Conservation (phyloP, 2,329 filamentous ascomycete species). For the Fusarium agapanthi region DNA sequence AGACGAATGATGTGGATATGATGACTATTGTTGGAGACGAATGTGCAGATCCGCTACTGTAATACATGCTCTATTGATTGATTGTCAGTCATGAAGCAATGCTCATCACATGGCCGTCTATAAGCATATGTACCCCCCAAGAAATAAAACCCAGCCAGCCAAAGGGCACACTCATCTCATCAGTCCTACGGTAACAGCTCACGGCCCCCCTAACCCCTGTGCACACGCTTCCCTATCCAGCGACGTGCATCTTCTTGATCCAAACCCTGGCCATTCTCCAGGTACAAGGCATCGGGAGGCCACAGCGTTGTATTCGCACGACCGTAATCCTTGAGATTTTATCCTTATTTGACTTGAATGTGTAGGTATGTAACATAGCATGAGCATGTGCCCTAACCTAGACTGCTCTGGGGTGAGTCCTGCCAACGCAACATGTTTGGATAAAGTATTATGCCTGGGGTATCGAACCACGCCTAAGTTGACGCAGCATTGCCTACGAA, state of each 20-base stretch:
- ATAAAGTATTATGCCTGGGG: conserved; percentile 8
- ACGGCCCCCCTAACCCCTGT: conserved; percentile 33
- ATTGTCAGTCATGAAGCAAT: background rate
- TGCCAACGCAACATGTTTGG: background rate
- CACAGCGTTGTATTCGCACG: conserved; percentile 19
- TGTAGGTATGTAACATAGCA: background rate
- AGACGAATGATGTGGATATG: background rate
- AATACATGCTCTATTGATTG: background rate
- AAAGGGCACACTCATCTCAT: conserved; percentile 15
- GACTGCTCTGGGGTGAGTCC: conserved; percentile 4
- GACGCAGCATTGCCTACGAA: background rate
- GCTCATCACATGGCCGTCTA: conserved; percentile 6
- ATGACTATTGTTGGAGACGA: background rate
- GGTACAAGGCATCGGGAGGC: conserved; percentile 32
- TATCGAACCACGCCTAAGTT: conserved; percentile 16
- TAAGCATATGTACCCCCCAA: background rate
- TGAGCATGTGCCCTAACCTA: background rate
- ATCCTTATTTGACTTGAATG: conserved; percentile 1
- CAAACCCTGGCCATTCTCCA: conserved; percentile 20
- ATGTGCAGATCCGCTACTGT: background rate
- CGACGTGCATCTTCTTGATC: conserved; percentile 40
- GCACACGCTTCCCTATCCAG: conserved; percentile 37
- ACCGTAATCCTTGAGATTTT: background rate
- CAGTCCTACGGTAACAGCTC: conserved; percentile 26
- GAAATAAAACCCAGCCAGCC: conserved; percentile 3